Evolutionary conservation across 768 basidiomycete species (phyloP), one percentile per base, ranked within the genome.

Genomic region (Daedalea quercina): DNA sequence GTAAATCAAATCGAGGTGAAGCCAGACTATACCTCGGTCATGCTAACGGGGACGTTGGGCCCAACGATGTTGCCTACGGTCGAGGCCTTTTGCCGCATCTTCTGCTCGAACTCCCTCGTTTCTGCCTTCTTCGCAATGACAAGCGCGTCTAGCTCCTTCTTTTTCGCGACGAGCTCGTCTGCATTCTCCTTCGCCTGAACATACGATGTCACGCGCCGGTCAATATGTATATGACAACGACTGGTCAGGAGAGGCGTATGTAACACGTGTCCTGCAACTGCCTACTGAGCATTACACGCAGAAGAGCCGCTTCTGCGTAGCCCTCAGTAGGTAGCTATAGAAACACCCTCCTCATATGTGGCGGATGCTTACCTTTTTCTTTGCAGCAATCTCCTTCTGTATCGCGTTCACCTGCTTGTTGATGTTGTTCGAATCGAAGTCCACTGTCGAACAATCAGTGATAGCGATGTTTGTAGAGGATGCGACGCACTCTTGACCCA

Each of bases 61-160:
- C 90, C 91, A 12, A 99, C 93, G 54, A 98, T 81, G 67, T 99
- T 99, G 3, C 96, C 96, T 57, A 96, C 85, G 28, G 76, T 80
- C 57, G 80, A 74, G 33, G 90, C 93, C 67, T 85, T 90, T 58
- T 78, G 77, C 48, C 87, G 78, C 90, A 99, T 89, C 60, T 74
- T 73, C 3, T 69, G 65, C 69, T 94, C 91, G 54, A 83, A 82
- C 44, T 90, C 89, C 54, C 81, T 84, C 1, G 86, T 75, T 63
- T 87, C 85, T 60, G 85, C 86, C 54, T 84, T 83, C 70, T 87
- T 82, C 0, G 78, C 79, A 28, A 83, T 83, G 3, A 90, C 87
- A 62, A 88, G 78, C 8, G 81, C 80, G 67, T 98, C 95, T 33
- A 97, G 73, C n/a, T 75, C 78, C 54, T 84, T 87, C 74, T 98